These are phyloP conservation scores for Irpex sp. DNA, from an alignment of 1,284 basidiomycete species.

Conservation along the genomic window DNA sequence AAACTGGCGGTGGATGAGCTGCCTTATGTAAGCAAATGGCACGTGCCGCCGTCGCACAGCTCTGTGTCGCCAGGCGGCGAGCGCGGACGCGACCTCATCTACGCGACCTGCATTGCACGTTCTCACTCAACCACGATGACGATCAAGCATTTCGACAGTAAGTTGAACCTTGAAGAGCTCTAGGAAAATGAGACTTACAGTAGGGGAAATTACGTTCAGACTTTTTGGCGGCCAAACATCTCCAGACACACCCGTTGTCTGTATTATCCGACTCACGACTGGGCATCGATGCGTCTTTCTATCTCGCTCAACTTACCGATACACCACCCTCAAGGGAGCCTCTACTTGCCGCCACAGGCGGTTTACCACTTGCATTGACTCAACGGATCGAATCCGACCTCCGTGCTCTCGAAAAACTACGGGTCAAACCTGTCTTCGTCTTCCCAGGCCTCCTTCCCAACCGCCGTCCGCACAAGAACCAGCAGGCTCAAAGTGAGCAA, in stretches of 20 bases:
- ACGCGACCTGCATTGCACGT: background rate
- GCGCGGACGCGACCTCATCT: constrained; percentile 2
- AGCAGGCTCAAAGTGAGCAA: constrained; percentile 55
- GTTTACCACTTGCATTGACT: constrained; percentile 83
- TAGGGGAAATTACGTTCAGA: constrained; percentile 38
- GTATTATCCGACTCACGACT: constrained; percentile 90
- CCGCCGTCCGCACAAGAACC: constrained; percentile 57
- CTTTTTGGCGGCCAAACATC: constrained; percentile 85
- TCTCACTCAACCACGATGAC: constrained; percentile 32
- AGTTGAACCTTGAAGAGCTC: constrained; percentile 18
- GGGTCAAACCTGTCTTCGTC: constrained; percentile 97
- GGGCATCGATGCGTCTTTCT: constrained; percentile 95
- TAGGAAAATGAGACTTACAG: background rate
- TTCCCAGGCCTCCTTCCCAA: constrained; percentile 83
- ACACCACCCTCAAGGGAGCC: constrained; percentile 81
- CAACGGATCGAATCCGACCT: constrained; percentile 90
- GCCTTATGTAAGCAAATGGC: constrained; percentile 4
- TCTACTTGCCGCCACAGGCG: constrained; percentile 90
- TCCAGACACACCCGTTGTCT: constrained; percentile 79
- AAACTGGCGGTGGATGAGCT: background rate
- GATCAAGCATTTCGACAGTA: constrained; percentile 54
- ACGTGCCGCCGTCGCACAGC: constrained; percentile 1
- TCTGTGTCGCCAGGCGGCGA: background rate
- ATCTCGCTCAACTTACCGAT: constrained; percentile 80
- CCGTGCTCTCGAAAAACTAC: constrained; percentile 83